phyloP scores from a whole-genome alignment of 75 land plant genomes.

The Cryptomeria japonica region DNA sequence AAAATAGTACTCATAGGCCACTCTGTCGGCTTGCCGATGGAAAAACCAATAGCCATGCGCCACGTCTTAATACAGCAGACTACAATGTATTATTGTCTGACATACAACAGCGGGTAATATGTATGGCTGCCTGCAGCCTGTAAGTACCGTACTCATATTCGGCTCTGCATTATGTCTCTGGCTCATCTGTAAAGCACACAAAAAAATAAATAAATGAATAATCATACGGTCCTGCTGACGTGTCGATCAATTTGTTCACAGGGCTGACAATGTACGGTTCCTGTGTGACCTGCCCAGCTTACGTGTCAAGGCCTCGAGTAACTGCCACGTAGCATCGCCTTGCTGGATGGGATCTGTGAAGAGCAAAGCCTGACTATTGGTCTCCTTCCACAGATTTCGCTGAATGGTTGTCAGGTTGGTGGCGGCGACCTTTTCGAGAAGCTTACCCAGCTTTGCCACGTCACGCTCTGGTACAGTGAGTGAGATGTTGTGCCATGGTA shows the following conservation, averaged over 20 bases:
- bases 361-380: slow-evolving; percentile 55
- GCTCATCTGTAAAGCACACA: not conserved
- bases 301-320: slow-evolving; percentile 37
- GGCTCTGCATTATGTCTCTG: not conserved
- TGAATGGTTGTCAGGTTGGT: slow-evolving; percentile 76
- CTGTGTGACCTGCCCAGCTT: slow-evolving; percentile 27
- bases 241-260: too few relatives aligned
- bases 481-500: slow-evolving; percentile 72
- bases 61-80: not conserved
- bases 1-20: not conserved
- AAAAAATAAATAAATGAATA: not conserved
- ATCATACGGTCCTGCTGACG: not conserved
- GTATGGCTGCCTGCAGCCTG: not conserved
- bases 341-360: slow-evolving; percentile 38
- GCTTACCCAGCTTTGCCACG: slow-evolving; percentile 50
- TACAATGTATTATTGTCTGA: slow-evolving; percentile 8
- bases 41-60: not conserved
- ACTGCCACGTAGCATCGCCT: slow-evolving; percentile 98
- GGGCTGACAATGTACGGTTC: not conserved
- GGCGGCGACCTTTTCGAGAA: slow-evolving; percentile 64
- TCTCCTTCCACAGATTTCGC: slow-evolving; percentile 61
- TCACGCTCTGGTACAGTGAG: slow-evolving; percentile 74
- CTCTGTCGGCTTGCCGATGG: not conserved
- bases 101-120: not conserved
- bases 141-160: not conserved